phyloP scores from a whole-genome alignment of 352 stramenopile species.

The Phytopythium mirpurense region DNA sequence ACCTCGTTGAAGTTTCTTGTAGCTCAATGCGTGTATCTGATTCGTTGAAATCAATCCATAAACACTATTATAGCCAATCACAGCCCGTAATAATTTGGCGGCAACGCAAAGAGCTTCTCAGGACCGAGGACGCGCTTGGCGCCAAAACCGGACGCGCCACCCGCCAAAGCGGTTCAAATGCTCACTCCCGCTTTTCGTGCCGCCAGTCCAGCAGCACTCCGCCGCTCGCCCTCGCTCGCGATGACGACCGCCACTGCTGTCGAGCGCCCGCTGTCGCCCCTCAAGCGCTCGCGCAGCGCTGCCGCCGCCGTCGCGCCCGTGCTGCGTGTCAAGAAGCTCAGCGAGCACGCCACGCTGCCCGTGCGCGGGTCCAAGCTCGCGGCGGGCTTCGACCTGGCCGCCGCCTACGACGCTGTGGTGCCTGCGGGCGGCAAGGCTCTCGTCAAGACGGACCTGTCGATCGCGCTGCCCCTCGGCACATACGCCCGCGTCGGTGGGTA shows the following conservation, averaged over 20 bases:
- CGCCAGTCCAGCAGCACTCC: not conserved
- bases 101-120: not conserved
- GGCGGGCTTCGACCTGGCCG: conserved; percentile 82
- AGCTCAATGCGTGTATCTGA: not conserved
- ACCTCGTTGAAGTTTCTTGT: conserved; percentile 1
- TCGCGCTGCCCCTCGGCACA: conserved; percentile 92
- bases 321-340: conserved; percentile 84
- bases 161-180: not conserved
- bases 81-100: not conserved
- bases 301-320: conserved; percentile 18
- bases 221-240: not conserved
- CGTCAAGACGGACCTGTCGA: conserved; percentile 96
- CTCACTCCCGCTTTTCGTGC: conserved; percentile 1
- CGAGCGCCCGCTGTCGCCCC: conserved; percentile 9
- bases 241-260: not conserved
- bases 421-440: conserved; percentile 90
- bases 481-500: conserved; percentile 88
- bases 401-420: conserved; percentile 86
- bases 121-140: not conserved
- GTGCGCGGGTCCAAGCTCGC: conserved; percentile 68
- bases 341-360: conserved; percentile 74
- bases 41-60: not conserved
- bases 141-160: not conserved
- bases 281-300: conserved; percentile 20
- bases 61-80: not conserved